Evolutionary conservation across 2,329 filamentous ascomycete genomes (phyloP).

Genomic region (Penicillium sp.): DNA sequence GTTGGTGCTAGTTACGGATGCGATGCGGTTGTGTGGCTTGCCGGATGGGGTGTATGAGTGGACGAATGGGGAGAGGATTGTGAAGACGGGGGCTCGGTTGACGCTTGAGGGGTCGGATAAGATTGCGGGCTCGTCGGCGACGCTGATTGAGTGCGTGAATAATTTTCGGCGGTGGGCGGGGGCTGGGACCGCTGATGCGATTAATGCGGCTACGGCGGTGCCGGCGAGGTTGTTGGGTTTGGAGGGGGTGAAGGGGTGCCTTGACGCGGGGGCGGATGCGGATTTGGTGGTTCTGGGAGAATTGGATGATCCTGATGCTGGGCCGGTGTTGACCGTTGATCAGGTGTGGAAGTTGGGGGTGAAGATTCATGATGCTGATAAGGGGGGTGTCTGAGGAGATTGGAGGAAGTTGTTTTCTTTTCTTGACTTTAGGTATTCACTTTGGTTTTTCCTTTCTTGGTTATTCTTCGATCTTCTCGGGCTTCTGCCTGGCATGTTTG

Average conservation of each 20-base stretch:
- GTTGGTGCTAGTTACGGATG: conserved; percentile 87
- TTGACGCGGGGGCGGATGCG: conserved; percentile 45
- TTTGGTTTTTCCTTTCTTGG: neutral
- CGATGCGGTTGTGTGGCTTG: conserved; percentile 83
- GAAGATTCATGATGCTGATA: conserved; percentile 42
- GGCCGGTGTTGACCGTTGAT: conserved; percentile 39
- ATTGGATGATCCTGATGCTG: conserved; percentile 32
- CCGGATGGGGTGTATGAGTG: conserved; percentile 83
- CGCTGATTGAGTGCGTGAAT: conserved; percentile 48
- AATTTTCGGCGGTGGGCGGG: conserved; percentile 47
- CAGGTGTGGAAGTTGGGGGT: conserved; percentile 49
- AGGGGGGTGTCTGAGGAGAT: conserved; percentile 13
- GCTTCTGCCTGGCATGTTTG: neutral
- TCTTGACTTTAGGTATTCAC: neutral
- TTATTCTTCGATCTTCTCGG: neutral
- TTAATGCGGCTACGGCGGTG: conserved; percentile 44
- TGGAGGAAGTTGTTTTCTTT: neutral
- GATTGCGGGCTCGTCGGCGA: conserved; percentile 68
- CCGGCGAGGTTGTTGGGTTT: conserved; percentile 44
- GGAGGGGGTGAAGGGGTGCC: conserved; percentile 41
- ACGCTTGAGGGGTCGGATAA: conserved; percentile 76
- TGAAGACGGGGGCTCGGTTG: conserved; percentile 66
- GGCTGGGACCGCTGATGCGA: conserved; percentile 41
- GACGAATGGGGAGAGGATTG: conserved; percentile 70
- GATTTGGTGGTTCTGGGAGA: conserved; percentile 46